Evolutionary conservation across 768 basidiomycete species (phyloP), one percentile per base, ranked within the genome.

Genomic region (Leucogyrophana mollusca): DNA sequence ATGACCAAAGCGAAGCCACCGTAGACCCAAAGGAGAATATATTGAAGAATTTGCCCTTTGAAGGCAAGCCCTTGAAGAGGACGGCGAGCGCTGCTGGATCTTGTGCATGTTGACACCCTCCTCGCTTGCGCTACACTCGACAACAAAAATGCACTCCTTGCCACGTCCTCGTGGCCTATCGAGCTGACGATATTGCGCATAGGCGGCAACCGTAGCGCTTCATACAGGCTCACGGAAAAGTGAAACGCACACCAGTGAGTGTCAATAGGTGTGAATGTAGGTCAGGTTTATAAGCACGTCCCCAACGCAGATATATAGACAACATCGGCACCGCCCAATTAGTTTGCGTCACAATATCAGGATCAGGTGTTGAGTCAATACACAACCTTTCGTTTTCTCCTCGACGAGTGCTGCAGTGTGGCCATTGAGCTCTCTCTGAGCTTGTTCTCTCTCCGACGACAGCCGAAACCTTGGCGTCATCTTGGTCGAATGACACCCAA

Each of bases 351-450:
- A 30, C 27, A 30, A 30, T 30, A n/a, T n/a, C n/a, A 6, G 13
- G 7, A 13, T 6, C 13, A 24, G 30, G 4, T 3, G 9, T 20
- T n/a, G 17, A 1, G n/a, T 8, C 11, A n/a, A 27, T 6, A 47
- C 50, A 18, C 17, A 57, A 27, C 38, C 45, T 14, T 11, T n/a
- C 22, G 34, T 13, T 22, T 33, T 23, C n/a, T 16, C n/a, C 23
- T 8, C 18, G 18, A 49, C 42, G 20, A 54, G 18, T 2, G 50
- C 47, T 11, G 53, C 50, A 27, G 49, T 54, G 11, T 52, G 41
- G 6, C 53, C 53, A 3, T 54, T 24, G 41, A 50, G 54, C 4
- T 47, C 48, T 42, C 45, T 34, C 32, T 46, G 47, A 1, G 56
- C 56, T 43, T 56, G 50, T 22, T 43, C 21, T 30, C 13, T 30